Evolutionary conservation across 345 rosid genomes (phyloP).

Genomic region (Eucalyptus tenuipes): DNA sequence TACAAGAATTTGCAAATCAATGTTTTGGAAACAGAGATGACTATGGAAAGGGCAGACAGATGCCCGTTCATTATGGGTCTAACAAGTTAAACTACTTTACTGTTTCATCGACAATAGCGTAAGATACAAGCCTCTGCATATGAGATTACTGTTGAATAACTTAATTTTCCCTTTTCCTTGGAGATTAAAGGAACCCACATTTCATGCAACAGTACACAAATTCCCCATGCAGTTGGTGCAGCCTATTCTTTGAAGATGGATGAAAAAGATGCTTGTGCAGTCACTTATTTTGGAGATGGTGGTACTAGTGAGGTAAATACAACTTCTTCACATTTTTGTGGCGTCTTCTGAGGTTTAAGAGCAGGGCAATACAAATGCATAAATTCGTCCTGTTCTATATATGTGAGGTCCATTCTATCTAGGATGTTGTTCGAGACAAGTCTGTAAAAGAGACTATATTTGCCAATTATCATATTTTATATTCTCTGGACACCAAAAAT

Average conservation of each 20-base stretch:
- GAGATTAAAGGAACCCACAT: background rate
- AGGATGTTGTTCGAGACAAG: background rate
- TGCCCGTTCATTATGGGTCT: conserved; percentile 54
- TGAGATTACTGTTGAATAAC: background rate
- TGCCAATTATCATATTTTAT: background rate
- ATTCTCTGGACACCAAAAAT: background rate
- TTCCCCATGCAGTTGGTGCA: conserved; percentile 83
- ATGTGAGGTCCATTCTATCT: background rate
- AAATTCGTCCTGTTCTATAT: background rate
- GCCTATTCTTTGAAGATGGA: conserved; percentile 93
- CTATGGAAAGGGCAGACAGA: conserved; percentile 51
- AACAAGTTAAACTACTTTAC: conserved; percentile 36
- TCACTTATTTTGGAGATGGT: conserved; percentile 75
- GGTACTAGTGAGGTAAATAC: conserved; percentile 64
- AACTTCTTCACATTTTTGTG: background rate
- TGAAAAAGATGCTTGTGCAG: conserved; percentile 51
- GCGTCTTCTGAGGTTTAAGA: background rate
- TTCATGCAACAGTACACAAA: conserved; percentile 40
- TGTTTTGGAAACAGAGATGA: conserved; percentile 33
- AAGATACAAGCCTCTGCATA: conserved; percentile 3
- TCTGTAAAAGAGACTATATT: background rate
- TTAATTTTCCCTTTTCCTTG: background rate
- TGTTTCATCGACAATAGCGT: conserved; percentile 52
- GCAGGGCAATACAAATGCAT: background rate
- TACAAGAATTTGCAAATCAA: conserved; percentile 45